Evolutionary conservation across 257 asterid genomes (phyloP).

Genomic region (Solanum etuberosum): DNA sequence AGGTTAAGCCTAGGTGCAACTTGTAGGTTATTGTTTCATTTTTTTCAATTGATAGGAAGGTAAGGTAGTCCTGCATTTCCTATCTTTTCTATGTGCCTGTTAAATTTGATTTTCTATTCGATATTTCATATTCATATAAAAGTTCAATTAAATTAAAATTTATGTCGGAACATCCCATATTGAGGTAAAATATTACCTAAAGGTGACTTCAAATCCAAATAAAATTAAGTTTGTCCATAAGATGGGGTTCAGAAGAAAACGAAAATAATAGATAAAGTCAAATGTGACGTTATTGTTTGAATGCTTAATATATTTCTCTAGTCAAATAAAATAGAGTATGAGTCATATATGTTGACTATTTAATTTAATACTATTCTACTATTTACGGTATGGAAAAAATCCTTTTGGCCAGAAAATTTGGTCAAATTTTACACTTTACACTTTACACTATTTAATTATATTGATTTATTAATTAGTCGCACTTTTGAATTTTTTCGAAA

Average conservation of each 20-base stretch:
- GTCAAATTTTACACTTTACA: too few relatives aligned
- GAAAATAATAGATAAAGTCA: neutral
- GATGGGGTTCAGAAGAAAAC: neutral
- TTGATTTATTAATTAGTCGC: neutral
- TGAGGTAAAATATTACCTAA: too few relatives aligned
- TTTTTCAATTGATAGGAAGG: neutral
- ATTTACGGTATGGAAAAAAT: too few relatives aligned
- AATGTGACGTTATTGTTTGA: neutral
- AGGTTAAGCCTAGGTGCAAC: neutral
- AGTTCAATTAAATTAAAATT: too few relatives aligned
- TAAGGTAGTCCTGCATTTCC: neutral
- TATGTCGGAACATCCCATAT: accelerated
- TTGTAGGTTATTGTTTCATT: neutral
- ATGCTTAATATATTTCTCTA: neutral
- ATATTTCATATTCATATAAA: accelerated
- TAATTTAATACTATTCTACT: neutral
- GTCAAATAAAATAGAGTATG: neutral
- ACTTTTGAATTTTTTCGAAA: neutral
- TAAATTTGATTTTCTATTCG: too few relatives aligned
- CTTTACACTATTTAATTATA: neutral
- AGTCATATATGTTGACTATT: neutral
- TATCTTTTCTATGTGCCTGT: too few relatives aligned
- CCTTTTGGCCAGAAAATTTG: too few relatives aligned
- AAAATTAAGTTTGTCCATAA: too few relatives aligned
- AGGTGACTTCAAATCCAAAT: too few relatives aligned